Conservation (phyloP, 176 grass and related monocot species). For the Carex pumila region DNA sequence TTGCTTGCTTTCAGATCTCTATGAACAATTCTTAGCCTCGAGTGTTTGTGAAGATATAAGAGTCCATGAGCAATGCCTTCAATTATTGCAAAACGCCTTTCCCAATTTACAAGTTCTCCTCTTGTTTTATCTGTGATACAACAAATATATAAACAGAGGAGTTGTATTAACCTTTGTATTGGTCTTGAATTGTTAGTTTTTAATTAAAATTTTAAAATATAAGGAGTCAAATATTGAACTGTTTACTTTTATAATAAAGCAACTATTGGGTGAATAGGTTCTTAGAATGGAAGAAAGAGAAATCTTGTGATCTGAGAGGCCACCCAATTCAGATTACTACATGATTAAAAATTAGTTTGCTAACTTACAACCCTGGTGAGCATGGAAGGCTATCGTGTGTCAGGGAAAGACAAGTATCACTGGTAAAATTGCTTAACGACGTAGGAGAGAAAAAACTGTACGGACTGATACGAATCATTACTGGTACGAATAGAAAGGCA, state of each 20-base stretch:
- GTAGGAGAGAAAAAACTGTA: too few relatives aligned
- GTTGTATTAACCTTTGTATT: neutral
- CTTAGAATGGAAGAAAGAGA: neutral
- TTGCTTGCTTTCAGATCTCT: constrained; percentile 14
- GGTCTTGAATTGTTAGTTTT: neutral
- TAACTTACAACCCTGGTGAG: neutral
- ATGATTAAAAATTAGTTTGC: too few relatives aligned
- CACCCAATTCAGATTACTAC: neutral
- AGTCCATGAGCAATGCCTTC: constrained; percentile 16
- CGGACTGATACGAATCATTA: too few relatives aligned
- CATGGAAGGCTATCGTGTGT: too few relatives aligned
- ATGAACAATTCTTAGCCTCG: neutral
- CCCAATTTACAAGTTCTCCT: neutral
- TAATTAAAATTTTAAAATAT: neutral
- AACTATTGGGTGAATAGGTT: neutral
- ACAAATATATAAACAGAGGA: neutral
- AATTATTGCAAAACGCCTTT: constrained; percentile 9
- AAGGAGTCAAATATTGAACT: too few relatives aligned
- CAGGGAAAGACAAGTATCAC: too few relatives aligned
- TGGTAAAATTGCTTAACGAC: too few relatives aligned
- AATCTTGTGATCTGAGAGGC: neutral
- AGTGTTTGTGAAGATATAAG: neutral
- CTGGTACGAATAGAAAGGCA: too few relatives aligned
- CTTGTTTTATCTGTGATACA: neutral
- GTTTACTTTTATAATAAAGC: too few relatives aligned